These are phyloP conservation scores for Colletotrichum magnum DNA, from an alignment of 2,329 filamentous ascomycete species.

Conservation along the genomic window DNA sequence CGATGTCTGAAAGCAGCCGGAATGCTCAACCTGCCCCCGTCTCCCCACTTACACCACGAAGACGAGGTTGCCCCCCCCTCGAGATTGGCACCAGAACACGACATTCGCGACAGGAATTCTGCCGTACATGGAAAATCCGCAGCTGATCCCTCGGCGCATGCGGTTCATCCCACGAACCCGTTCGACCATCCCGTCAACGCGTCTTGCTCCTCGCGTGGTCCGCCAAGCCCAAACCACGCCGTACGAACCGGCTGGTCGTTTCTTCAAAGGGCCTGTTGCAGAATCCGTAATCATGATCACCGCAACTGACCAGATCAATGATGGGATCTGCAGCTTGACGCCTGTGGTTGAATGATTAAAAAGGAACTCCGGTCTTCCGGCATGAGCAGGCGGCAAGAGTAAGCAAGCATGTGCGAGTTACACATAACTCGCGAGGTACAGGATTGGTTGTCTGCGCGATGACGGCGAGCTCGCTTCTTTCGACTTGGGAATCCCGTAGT, in stretches of 20 bases:
- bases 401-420: no score
- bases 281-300: background rate
- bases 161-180: background rate
- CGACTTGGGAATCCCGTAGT: background rate
- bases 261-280: background rate
- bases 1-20: constrained; percentile 26
- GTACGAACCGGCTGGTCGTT: background rate
- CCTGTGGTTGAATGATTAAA: no score
- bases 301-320: no score
- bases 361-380: no score
- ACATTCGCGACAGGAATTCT: constrained; percentile 22
- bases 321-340: no score
- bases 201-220: background rate
- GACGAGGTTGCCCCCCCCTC: background rate
- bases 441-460: background rate
- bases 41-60: background rate
- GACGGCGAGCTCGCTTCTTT: background rate
- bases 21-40: constrained; percentile 12
- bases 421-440: no score
- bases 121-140: background rate
- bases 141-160: constrained; percentile 26
- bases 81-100: constrained; percentile 12
- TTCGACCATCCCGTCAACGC: background rate
- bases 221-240: background rate
- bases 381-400: no score